Conservation (phyloP, 306 rosid species). For the Malus sieversii region DNA sequence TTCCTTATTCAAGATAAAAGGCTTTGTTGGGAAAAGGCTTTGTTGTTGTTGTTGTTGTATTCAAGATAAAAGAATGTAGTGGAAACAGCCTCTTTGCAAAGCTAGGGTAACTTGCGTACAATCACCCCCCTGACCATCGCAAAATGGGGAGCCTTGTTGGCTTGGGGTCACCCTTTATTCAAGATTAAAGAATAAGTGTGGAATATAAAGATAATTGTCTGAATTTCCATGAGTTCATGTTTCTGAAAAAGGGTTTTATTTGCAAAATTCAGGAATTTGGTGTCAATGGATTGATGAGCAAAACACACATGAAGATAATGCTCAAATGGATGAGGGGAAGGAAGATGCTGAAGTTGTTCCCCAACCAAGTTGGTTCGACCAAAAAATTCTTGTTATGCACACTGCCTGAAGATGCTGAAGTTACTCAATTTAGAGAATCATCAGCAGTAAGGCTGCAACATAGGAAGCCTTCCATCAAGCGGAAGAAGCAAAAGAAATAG, state of each 20-base stretch:
- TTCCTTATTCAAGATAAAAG: not conserved
- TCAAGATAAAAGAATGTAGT: not conserved
- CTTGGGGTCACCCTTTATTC: not conserved
- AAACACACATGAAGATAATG: constrained; percentile 50
- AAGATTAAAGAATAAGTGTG: not conserved
- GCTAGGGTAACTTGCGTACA: no score
- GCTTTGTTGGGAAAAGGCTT: no score
- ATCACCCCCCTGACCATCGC: no score
- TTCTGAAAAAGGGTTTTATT: not conserved
- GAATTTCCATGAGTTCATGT: not conserved
- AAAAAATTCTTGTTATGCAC: constrained; percentile 37
- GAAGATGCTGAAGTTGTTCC: constrained; percentile 40
- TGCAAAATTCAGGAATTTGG: constrained; percentile 27
- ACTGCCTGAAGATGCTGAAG: constrained; percentile 27
- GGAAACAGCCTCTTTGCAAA: no score
- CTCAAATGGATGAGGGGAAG: constrained; percentile 62
- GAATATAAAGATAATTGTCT: not conserved
- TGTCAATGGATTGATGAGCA: constrained; percentile 42
- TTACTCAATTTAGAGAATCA: constrained; percentile 7
- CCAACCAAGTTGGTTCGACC: constrained; percentile 40
- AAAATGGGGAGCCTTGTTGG: no score
- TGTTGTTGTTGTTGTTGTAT: not conserved
- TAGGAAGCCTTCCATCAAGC: constrained; percentile 21
- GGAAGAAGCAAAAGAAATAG: constrained; percentile 11
- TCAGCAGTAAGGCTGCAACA: constrained; percentile 3